Conservation (phyloP, 139 green algal species). For the Chlamydomonas asymmetrica region DNA sequence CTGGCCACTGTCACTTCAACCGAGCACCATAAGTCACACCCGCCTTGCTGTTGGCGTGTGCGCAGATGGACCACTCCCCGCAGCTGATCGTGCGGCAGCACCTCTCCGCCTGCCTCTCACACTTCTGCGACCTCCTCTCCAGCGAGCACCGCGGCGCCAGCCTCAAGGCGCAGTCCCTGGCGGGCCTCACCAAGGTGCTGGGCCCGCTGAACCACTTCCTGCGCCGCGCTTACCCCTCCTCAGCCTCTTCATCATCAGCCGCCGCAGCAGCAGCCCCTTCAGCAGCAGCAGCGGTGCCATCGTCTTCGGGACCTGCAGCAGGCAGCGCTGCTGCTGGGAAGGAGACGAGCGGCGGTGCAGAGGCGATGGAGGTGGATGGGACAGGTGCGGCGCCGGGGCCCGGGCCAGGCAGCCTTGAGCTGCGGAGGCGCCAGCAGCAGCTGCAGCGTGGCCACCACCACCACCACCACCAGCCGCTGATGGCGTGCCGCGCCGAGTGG, state of each 20-base stretch:
- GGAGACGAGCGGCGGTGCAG: neutral
- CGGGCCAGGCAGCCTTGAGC: constrained; percentile 2
- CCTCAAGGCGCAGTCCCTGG: constrained; percentile 60
- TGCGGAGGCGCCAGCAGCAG: neutral
- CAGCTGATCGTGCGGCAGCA: constrained; percentile 46
- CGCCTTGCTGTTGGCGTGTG: too few species aligned
- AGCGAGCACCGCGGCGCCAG: constrained; percentile 44
- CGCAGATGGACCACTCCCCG: constrained; percentile 55
- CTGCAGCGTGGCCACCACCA: neutral
- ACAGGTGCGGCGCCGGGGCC: constrained; percentile 5
- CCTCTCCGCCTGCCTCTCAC: constrained; percentile 50
- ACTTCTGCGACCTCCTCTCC: constrained; percentile 68
- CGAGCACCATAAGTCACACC: too few species aligned
- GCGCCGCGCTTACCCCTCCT: constrained; percentile 9
- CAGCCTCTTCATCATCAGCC: neutral
- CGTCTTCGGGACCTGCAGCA: too few species aligned
- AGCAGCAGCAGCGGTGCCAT: neutral
- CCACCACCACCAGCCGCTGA: neutral
- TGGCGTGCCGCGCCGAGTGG: neutral
- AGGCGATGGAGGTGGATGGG: too few species aligned
- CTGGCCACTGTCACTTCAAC: too few species aligned
- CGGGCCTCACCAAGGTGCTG: constrained; percentile 48
- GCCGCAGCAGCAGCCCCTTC: neutral
- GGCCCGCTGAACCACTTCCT: constrained; percentile 28
- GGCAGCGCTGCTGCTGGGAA: neutral